A percentile compares a stretch with the other conserved stretches of the same genome.
These are phyloP conservation scores for Cordyceps fumosorosea DNA, from an alignment of 2,329 filamentous ascomycete species.

Conservation along the genomic window DNA sequence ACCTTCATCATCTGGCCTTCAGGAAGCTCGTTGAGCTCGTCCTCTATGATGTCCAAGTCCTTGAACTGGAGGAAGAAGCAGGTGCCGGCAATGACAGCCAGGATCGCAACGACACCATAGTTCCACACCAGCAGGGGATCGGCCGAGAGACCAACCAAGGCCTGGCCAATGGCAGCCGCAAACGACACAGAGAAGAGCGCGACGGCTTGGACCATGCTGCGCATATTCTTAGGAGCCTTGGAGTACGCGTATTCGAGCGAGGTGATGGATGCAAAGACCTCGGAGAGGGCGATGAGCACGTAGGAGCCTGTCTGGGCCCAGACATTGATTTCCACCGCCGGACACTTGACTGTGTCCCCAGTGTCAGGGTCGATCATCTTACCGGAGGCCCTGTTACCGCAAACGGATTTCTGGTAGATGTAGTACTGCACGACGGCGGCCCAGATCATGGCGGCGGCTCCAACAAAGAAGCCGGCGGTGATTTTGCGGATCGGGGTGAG, in stretches of 20 bases:
- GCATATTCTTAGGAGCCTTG: conserved; percentile 72
- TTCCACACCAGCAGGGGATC: conserved; percentile 70
- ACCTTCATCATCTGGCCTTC: conserved; percentile 18
- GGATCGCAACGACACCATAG: conserved; percentile 59
- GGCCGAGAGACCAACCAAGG: conserved; percentile 31
- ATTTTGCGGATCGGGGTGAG: conserved; percentile 75
- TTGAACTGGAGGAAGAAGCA: conserved; percentile 65
- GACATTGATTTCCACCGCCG: conserved; percentile 53
- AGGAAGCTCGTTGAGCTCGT: conserved; percentile 55
- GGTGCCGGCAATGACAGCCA: conserved; percentile 55
- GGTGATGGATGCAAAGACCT: conserved; percentile 45
- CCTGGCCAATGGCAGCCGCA: conserved; percentile 61
- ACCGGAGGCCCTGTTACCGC: conserved; percentile 39
- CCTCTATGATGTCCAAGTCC: conserved; percentile 57
- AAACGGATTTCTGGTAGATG: conserved; percentile 58
- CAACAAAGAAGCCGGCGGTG: conserved; percentile 59
- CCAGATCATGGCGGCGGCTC: conserved; percentile 52
- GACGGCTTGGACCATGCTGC: conserved; percentile 61
- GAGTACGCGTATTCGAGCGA: conserved; percentile 69
- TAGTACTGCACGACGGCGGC: conserved; percentile 49
- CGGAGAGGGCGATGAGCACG: conserved; percentile 41
- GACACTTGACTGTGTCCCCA: conserved; percentile 33
- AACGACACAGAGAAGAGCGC: conserved; percentile 65
- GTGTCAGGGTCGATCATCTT: conserved; percentile 19
- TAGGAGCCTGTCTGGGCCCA: conserved; percentile 50